Percentiles rank a stretch among this genome's conserved stretches.
Conservation (phyloP, 176 grass and related monocot genomes). For the Musa schizocarpa region DNA sequence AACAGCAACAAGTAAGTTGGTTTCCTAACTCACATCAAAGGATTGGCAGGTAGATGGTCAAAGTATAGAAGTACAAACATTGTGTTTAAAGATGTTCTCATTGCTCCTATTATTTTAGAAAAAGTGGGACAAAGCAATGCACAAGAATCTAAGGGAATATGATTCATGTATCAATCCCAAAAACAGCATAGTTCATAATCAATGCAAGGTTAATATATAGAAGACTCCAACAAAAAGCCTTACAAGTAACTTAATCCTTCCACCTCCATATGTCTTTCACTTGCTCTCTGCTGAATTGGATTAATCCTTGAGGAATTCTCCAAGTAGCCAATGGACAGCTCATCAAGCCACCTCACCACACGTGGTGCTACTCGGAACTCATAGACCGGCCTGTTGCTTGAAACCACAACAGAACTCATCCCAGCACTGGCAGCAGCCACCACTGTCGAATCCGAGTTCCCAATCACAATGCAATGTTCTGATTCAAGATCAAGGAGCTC, state of each 20-base stretch:
- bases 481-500: constrained; percentile 44
- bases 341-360: constrained; percentile 76
- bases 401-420: constrained; percentile 72
- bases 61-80: no score
- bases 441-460: constrained; percentile 43
- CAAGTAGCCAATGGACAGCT: constrained; percentile 60
- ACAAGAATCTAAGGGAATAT: no score
- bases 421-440: constrained; percentile 47
- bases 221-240: neutral
- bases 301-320: constrained; percentile 35
- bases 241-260: constrained; percentile 12
- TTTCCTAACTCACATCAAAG: no score
- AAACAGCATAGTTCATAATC: neutral
- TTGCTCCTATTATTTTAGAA: no score
- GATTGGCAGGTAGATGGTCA: no score
- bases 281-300: constrained; percentile 29
- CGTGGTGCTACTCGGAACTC: constrained; percentile 57
- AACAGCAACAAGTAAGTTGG: no score
- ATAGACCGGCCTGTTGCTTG: constrained; percentile 43
- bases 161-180: no score
- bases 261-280: constrained; percentile 37
- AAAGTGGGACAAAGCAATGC: no score
- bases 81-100: no score
- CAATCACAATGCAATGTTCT: constrained; percentile 61
- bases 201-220: neutral